Percentiles rank a stretch among this genome's conserved stretches.
These are phyloP conservation scores for Hippophae rhamnoides DNA, from an alignment of 306 rosid genomes.

Conservation along the genomic window DNA sequence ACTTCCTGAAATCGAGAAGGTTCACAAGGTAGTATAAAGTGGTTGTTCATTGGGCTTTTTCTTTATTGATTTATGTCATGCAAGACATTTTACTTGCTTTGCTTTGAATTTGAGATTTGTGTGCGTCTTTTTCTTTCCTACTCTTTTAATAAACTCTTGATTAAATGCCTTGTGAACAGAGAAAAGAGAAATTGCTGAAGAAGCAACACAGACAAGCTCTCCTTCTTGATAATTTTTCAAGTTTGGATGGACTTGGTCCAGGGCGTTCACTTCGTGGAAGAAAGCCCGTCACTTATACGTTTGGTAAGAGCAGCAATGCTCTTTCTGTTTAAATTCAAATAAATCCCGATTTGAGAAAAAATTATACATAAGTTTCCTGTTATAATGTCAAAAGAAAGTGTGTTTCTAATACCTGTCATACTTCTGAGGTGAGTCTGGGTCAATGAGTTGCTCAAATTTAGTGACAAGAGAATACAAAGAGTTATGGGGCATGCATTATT, in stretches of 20 bases:
- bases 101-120: not conserved
- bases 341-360: no score
- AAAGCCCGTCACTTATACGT: constrained; percentile 94
- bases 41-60: constrained; percentile 6
- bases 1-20: constrained; percentile 98
- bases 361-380: no score
- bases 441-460: no score
- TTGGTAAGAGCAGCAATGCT: constrained; percentile 50
- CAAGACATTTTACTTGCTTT: constrained; percentile 1
- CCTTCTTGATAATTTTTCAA: constrained; percentile 77
- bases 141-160: constrained; percentile 13
- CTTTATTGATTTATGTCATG: constrained; percentile 12
- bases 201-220: constrained; percentile 96
- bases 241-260: constrained; percentile 70
- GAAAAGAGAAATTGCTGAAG: constrained; percentile 85
- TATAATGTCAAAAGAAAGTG: no score
- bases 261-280: constrained; percentile 99
- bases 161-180: constrained; percentile 39
- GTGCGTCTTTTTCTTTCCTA: not conserved
- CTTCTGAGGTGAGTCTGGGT: no score
- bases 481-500: no score
- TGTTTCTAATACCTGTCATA: no score
- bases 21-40: constrained; percentile 65
- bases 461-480: no score
- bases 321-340: not conserved